phyloP scores from a whole-genome alignment of 1,139 yeast species.

The Suhomyces guaymorum region DNA sequence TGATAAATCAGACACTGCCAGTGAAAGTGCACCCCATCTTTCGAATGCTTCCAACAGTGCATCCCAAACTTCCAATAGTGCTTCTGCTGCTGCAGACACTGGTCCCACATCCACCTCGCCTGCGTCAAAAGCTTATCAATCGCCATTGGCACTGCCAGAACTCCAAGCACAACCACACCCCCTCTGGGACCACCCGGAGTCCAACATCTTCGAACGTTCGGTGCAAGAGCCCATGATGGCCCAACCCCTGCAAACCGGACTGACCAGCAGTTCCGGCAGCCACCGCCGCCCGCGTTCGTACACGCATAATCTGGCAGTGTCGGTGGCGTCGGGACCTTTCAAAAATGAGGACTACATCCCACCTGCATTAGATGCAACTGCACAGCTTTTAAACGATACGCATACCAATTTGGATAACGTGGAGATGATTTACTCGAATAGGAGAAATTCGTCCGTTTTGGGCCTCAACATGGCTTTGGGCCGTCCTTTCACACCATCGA shows the following conservation, averaged over 20 bases:
- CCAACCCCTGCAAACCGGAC: conserved; percentile 9
- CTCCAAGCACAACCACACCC: conserved; percentile 11
- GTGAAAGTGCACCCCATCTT: too few species aligned
- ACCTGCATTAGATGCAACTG: conserved; percentile 80
- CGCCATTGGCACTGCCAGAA: conserved; percentile 7
- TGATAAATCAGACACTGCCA: conserved; percentile 8
- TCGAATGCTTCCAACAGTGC: too few species aligned
- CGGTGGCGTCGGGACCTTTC: conserved; percentile 19
- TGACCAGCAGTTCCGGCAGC: conserved; percentile 12
- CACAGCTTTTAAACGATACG: conserved; percentile 59
- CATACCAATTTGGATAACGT: conserved; percentile 62
- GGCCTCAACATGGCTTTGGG: conserved; percentile 66
- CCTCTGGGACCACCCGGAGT: conserved; percentile 44
- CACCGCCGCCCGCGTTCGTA: conserved; percentile 27
- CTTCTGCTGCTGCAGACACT: too few species aligned
- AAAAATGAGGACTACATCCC: conserved; percentile 68
- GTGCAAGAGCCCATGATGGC: conserved; percentile 48
- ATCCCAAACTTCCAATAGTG: too few species aligned
- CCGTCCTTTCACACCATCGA: conserved; percentile 39
- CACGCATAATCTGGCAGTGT: conserved; percentile 30
- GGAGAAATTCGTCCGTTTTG: conserved; percentile 62
- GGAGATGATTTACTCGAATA: conserved; percentile 63
- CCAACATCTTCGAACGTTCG: conserved; percentile 61
- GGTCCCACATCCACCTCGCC: conserved; percentile 7
- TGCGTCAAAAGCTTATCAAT: conserved; percentile 8